These are phyloP conservation scores for Larix kaempferi DNA, from an alignment of 75 land plant species.

Conservation along the genomic window DNA sequence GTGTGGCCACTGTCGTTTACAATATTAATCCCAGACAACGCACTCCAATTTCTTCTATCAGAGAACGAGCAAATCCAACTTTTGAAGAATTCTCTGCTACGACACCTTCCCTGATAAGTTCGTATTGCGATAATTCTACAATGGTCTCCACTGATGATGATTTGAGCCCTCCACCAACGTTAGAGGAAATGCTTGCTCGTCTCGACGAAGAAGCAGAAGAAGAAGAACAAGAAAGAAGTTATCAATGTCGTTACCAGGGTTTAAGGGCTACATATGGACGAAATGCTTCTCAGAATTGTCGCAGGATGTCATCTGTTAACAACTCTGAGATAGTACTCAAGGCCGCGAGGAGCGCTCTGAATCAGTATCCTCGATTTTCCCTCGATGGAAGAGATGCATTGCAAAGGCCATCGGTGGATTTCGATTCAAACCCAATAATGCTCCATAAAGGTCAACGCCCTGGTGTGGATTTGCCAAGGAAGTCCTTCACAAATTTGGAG, in stretches of 20 bases:
- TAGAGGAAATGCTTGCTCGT: slow-evolving; percentile 66
- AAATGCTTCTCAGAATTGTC: neutral
- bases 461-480: neutral
- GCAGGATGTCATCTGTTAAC: slow-evolving; percentile 64
- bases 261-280: neutral
- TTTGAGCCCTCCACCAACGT: slow-evolving; percentile 19
- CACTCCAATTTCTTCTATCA: neutral
- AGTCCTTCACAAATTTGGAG: neutral
- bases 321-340: slow-evolving; percentile 53
- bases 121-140: neutral
- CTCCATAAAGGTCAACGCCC: too few species aligned
- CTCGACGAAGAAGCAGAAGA: slow-evolving; percentile 53
- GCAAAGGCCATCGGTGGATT: slow-evolving; percentile 42
- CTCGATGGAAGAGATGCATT: slow-evolving; percentile 62
- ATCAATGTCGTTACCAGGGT: neutral
- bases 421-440: neutral
- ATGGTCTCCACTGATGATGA: slow-evolving; percentile 1
- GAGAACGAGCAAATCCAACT: neutral
- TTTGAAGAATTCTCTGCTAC: neutral
- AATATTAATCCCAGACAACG: neutral
- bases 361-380: slow-evolving; percentile 69
- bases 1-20: neutral
- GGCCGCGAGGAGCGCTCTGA: slow-evolving; percentile 61
- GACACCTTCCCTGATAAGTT: slow-evolving; percentile 10
- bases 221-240: slow-evolving; percentile 13